Evolutionary conservation across 148 eudicot species (phyloP).

Genomic region (Tetragonia tetragonoides): DNA sequence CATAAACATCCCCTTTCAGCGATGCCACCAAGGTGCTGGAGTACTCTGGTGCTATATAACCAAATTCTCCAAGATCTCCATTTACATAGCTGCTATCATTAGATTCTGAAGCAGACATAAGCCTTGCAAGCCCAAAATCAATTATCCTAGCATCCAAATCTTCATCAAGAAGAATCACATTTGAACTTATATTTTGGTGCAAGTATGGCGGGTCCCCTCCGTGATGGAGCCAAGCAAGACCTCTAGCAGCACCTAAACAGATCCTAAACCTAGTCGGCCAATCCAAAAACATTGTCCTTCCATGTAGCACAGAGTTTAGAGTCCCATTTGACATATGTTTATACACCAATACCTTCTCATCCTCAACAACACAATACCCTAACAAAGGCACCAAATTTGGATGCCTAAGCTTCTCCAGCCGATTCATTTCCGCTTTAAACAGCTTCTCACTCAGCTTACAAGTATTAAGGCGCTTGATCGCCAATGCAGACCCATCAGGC

Average conservation of each 20-base stretch:
- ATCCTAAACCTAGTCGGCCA: slow-evolving; percentile 83
- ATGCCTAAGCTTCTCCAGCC: slow-evolving; percentile 72
- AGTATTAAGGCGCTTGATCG: slow-evolving; percentile 61
- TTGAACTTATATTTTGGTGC: slow-evolving; percentile 79
- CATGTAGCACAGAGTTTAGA: slow-evolving; percentile 47
- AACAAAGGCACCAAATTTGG: slow-evolving; percentile 78
- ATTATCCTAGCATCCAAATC: slow-evolving; percentile 81
- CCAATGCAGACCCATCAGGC: slow-evolving; percentile 72
- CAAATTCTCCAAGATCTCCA: slow-evolving; percentile 79
- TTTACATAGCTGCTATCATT: slow-evolving; percentile 56
- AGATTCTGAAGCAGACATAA: slow-evolving; percentile 44
- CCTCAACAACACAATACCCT: slow-evolving; percentile 77
- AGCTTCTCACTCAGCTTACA: slow-evolving; percentile 65
- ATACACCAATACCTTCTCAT: slow-evolving; percentile 78
- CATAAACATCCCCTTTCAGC: slow-evolving; percentile 72
- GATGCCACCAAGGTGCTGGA: slow-evolving; percentile 67
- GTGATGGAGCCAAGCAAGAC: slow-evolving; percentile 96
- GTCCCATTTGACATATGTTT: slow-evolving; percentile 84
- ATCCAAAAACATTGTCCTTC: slow-evolving; percentile 44
- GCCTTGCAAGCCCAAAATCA: slow-evolving; percentile 77
- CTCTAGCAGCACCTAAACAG: slow-evolving; percentile 78
- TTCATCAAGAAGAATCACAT: slow-evolving; percentile 68
- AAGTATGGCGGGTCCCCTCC: slow-evolving; percentile 70
- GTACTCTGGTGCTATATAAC: slow-evolving; percentile 86
- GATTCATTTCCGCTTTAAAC: slow-evolving; percentile 68